phyloP scores from a whole-genome alignment of 305 asterid species.

The Solanum aculeatissimum region DNA sequence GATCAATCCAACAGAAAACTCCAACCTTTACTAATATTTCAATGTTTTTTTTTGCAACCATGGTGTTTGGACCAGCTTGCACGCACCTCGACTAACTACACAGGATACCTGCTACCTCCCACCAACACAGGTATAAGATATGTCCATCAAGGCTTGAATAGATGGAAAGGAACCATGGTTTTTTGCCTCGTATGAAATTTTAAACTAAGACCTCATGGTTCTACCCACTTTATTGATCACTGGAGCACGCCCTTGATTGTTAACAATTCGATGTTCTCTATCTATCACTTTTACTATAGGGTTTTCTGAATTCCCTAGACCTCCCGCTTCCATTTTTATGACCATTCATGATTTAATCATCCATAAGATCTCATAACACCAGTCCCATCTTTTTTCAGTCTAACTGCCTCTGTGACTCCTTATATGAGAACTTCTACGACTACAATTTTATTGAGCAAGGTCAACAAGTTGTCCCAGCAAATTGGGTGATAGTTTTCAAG shows the following conservation, averaged over 20 bases:
- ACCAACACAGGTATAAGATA: no score
- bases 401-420: not conserved
- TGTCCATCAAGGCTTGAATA: no score
- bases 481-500: not conserved
- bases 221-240: no score
- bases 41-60: not conserved
- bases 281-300: not conserved
- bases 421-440: not conserved
- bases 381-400: not conserved
- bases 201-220: no score
- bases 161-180: no score
- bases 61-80: no score
- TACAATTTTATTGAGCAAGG: not conserved
- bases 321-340: not conserved
- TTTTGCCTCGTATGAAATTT: no score
- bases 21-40: not conserved
- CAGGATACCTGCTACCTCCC: no score
- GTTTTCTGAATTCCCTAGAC: not conserved
- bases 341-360: not conserved
- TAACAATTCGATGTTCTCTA: not conserved
- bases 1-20: not conserved
- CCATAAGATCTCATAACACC: not conserved
- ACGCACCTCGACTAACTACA: no score
- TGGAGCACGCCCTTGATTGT: no score
- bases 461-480: not conserved